Evolutionary conservation across 352 stramenopile species (phyloP).

Genomic region (Globisporangium cederbergense): DNA sequence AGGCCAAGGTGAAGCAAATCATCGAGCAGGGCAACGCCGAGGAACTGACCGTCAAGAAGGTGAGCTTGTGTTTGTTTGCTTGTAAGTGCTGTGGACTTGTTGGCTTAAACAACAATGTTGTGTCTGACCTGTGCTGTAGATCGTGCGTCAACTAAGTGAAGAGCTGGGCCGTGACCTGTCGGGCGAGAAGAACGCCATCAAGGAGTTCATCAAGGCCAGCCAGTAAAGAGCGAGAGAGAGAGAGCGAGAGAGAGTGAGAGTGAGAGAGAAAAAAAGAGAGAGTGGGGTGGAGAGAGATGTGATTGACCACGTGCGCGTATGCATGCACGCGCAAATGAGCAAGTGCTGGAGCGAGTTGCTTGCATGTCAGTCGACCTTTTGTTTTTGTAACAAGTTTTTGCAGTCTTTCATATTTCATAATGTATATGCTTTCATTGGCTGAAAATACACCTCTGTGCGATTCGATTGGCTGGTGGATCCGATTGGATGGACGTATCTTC

Average conservation of each 20-base stretch:
- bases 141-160: conserved; percentile 65
- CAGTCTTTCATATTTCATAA: conserved; percentile 3
- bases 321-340: not conserved
- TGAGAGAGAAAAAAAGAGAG: not conserved
- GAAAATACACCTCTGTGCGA: not conserved
- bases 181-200: conserved; percentile 75
- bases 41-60: conserved; percentile 83
- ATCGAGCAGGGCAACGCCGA: conserved; percentile 72
- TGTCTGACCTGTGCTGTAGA: conserved; percentile 28
- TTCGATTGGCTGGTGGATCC: conserved; percentile 8
- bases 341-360: not conserved
- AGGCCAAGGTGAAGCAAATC: conserved; percentile 73
- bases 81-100: not conserved
- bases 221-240: conserved; percentile 6
- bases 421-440: conserved; percentile 13
- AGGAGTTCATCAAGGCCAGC: conserved; percentile 64
- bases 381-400: conserved; percentile 11
- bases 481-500: conserved; percentile 17
- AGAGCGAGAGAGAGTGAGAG: no score
- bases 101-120: not conserved
- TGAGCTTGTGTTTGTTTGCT: conserved; percentile 16
- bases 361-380: not conserved
- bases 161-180: conserved; percentile 67
- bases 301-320: not conserved
- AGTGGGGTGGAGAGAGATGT: not conserved